A percentile compares a stretch with the other conserved stretches of the same genome.
Evolutionary conservation across 2,329 filamentous ascomycete genomes (phyloP).

Genomic region (Leptographium radiaticola): DNA sequence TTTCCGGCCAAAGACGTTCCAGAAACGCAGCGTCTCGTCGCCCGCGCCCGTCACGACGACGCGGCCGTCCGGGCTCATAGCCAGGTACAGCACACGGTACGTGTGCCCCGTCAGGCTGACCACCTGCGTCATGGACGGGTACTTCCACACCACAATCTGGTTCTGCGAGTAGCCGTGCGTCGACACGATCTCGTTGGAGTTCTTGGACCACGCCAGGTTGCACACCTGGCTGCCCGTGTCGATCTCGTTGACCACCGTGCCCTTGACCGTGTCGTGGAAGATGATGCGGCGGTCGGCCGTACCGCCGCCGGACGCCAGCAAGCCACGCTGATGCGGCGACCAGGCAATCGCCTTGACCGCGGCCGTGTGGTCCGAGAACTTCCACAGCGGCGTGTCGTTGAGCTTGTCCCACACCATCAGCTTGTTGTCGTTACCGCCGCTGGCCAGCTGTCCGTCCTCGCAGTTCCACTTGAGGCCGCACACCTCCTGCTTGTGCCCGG

Average conservation of each 20-base stretch:
- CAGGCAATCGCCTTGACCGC: conserved; percentile 96
- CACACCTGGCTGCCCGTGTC: conserved; percentile 98
- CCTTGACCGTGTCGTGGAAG: conserved; percentile 92
- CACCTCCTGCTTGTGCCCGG: conserved; percentile 95
- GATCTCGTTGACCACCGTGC: conserved; percentile 68
- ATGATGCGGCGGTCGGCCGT: conserved; percentile 94
- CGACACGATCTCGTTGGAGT: conserved; percentile 92
- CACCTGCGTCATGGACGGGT: conserved; percentile 94
- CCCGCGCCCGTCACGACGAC: conserved; percentile 92
- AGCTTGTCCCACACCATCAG: conserved; percentile 97
- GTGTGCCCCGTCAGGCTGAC: conserved; percentile 92
- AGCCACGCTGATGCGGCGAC: conserved; percentile 89
- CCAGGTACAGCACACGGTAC: conserved; percentile 80
- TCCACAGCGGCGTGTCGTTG: conserved; percentile 81
- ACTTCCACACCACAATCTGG: conserved; percentile 99
- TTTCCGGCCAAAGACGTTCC: conserved; percentile 86
- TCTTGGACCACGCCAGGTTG: conserved; percentile 93
- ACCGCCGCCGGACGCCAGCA: conserved; percentile 90
- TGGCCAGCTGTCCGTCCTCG: conserved; percentile 87
- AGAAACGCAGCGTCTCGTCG: conserved; percentile 91
- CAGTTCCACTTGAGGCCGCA: conserved; percentile 96
- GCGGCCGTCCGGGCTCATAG: conserved; percentile 92
- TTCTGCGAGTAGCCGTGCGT: conserved; percentile 98
- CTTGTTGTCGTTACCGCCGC: conserved; percentile 97
- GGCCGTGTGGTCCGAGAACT: conserved; percentile 88